These are phyloP conservation scores for Cordyceps javanica DNA, from an alignment of 2,329 filamentous ascomycete species.

Conservation along the genomic window DNA sequence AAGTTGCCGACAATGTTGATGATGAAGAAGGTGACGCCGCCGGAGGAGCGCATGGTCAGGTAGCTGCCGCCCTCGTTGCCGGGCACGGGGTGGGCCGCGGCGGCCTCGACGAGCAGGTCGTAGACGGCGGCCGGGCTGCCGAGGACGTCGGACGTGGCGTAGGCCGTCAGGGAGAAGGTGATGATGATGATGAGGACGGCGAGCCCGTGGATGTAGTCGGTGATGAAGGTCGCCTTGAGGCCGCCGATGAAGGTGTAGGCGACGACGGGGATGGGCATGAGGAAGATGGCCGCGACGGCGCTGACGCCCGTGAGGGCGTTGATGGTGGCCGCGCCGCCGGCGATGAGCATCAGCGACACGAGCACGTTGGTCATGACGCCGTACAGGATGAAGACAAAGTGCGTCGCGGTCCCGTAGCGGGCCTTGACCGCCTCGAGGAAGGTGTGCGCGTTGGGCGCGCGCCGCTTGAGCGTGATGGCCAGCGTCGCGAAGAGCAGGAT, in stretches of 20 bases:
- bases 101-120: constrained; percentile 66
- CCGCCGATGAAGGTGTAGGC: constrained; percentile 73
- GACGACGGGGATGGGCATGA: constrained; percentile 74
- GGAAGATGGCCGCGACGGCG: constrained; percentile 63
- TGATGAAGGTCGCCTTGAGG: constrained; percentile 82
- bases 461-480: constrained; percentile 81
- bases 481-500: constrained; percentile 86
- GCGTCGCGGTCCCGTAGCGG: constrained; percentile 65
- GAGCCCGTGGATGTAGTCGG: constrained; percentile 83
- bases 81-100: constrained; percentile 63
- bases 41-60: constrained; percentile 66
- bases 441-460: constrained; percentile 79
- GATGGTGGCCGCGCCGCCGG: constrained; percentile 63
- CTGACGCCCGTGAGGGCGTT: constrained; percentile 36
- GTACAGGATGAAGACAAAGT: constrained; percentile 76
- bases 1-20: constrained; percentile 78
- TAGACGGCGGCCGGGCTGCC: constrained; percentile 74
- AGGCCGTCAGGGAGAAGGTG: constrained; percentile 75
- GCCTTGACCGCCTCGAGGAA: constrained; percentile 80
- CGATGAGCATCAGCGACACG: constrained; percentile 83
- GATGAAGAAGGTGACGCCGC: constrained; percentile 84
- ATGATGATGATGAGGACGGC: constrained; percentile 80
- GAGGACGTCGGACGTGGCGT: constrained; percentile 64
- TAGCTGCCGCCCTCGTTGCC: constrained; percentile 80
- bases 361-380: constrained; percentile 80